These are phyloP conservation scores for Candida silvicultrix DNA, from an alignment of 805 yeast genomes.

Conservation along the genomic window DNA sequence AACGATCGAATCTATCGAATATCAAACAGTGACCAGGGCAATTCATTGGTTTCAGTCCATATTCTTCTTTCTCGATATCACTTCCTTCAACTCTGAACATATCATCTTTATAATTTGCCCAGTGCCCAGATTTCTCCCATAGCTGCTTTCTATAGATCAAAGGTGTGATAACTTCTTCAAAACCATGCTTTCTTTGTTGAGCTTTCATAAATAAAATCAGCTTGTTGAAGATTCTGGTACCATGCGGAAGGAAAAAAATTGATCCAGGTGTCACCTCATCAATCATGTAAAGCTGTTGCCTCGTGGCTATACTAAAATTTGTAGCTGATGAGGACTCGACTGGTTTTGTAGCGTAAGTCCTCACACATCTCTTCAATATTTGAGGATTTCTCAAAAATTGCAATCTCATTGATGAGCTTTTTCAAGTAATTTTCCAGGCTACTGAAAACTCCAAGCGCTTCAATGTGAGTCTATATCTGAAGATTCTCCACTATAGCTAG, in stretches of 20 bases:
- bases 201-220: constrained; percentile 76
- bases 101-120: constrained; percentile 91
- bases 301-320: constrained; percentile 24
- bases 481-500: too few relatives aligned
- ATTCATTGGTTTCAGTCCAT: constrained; percentile 92
- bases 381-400: background rate
- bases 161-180: constrained; percentile 90
- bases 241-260: constrained; percentile 87
- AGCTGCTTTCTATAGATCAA: constrained; percentile 73
- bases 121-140: constrained; percentile 93
- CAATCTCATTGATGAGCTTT: background rate
- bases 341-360: background rate
- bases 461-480: too few relatives aligned
- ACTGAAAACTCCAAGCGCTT: too few relatives aligned
- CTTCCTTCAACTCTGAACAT: constrained; percentile 82
- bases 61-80: constrained; percentile 37
- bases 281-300: constrained; percentile 72
- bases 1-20: constrained; percentile 66
- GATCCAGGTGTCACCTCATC: constrained; percentile 88
- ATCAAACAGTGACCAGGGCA: constrained; percentile 94
- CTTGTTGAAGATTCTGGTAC: constrained; percentile 79
- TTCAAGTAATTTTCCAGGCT: too few relatives aligned
- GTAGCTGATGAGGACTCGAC: constrained; percentile 13
- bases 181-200: constrained; percentile 77
- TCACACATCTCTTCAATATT: background rate